Base-by-base conservation (phyloP, 2,329 filamentous ascomycete genomes). In the Exophiala lecanii-corni region DNA sequence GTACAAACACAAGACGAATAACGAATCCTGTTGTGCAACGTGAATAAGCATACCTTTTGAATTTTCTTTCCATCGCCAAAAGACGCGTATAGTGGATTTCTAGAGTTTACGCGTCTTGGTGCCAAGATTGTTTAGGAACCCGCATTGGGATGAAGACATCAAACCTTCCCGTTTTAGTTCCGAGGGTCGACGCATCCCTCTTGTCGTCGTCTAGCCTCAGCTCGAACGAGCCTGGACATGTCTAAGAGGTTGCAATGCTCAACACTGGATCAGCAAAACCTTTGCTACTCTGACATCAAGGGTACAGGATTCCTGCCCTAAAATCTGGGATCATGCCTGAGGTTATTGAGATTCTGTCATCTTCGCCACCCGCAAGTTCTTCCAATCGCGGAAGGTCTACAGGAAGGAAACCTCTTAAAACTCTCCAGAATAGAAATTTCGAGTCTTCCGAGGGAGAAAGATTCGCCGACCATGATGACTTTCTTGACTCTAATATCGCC, bases 381-480 rank as follows among this genome's bases (percentile, higher is more conserved):
- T 5, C 12, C 17, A 16, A n/a, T n/a, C n/a, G n/a, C n/a, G 30
- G 30, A 32, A 5, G n/a, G n/a, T 6, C 5, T 7, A 32, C 5
- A 13, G 5, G n/a, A 32, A 32, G 30, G n/a, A 5, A 32, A 6
- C 30, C 17, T 13, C n/a, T 16, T 5, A 32, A 16, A 32, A 6
- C n/a, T 13, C 30, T 7, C n/a, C 17, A 5, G 30, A 32, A 6
- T 6, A 13, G 12, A 32, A 7, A 32, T 47, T 64, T 33, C 56
- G 59, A n/a, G n/a, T n/a, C n/a, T 13, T 57, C 60, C 23, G 49
- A 55, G 36, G 56, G 59, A n/a, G 57, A 59, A 21, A 48, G 55
- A 36, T 55, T 55, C 40, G 54, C 62, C 36, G 52, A 59, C 5
- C 36, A 45, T 2, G 33, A 31, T 12, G 43, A 34, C 18, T 47